Conservation (phyloP, 2,329 filamentous ascomycete genomes). For the Alternaria arborescens region DNA sequence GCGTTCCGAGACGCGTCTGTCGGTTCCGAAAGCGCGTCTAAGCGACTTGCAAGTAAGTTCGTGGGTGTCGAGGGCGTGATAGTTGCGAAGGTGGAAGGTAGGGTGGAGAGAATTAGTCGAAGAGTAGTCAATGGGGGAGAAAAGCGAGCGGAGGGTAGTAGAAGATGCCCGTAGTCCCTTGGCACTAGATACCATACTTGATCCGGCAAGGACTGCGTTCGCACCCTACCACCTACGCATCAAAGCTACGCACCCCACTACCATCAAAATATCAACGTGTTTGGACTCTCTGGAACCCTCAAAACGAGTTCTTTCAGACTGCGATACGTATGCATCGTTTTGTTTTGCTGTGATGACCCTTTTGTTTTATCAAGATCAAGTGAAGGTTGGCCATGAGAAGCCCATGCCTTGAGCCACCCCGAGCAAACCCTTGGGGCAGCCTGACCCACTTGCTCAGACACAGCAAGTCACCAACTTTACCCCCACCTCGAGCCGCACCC, state of each 20-base stretch:
- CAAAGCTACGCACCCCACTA: conserved; percentile 39
- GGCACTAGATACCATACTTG: conserved; percentile 33
- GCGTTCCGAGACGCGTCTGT: conserved; percentile 50
- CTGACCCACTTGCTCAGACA: conserved; percentile 45
- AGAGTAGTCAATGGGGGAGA: conserved; percentile 45
- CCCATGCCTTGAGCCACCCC: conserved; percentile 41
- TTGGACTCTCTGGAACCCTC: conserved; percentile 72
- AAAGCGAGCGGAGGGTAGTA: conserved; percentile 39
- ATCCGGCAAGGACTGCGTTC: conserved; percentile 38
- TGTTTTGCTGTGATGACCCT: conserved; percentile 12
- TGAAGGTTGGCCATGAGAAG: conserved; percentile 23
- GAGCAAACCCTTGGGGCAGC: conserved; percentile 36
- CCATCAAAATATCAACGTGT: conserved; percentile 60
- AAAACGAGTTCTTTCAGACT: conserved; percentile 17
- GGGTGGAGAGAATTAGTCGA: conserved; percentile 44
- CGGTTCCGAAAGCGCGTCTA: conserved; percentile 56
- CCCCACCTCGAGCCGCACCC: conserved; percentile 24
- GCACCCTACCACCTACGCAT: conserved; percentile 39
- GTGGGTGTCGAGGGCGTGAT: conserved; percentile 39
- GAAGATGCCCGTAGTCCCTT: conserved; percentile 33
- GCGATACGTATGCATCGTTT: conserved; percentile 20
- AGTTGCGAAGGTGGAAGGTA: conserved; percentile 39
- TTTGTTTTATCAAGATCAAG: conserved; percentile 16
- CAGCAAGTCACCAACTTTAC: conserved; percentile 11
- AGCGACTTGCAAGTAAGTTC: conserved; percentile 36